phyloP scores from a whole-genome alignment of 2,329 filamentous ascomycete genomes.

The Verticillium isaacii region DNA sequence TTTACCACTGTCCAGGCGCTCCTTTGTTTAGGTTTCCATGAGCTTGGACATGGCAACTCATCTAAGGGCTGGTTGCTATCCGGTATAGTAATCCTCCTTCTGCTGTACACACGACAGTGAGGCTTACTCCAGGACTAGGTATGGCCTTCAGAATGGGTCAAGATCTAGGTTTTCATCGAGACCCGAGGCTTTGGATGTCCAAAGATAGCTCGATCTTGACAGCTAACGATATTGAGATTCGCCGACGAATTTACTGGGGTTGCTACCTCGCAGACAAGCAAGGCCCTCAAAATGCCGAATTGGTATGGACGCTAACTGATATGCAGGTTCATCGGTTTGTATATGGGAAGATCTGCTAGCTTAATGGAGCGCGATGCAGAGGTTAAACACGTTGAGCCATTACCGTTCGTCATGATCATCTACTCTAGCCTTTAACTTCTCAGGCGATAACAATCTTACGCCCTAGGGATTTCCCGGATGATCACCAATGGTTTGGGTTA shows the following conservation, averaged over 20 bases:
- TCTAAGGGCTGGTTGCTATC: conserved; percentile 21
- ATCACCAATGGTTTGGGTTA: background rate
- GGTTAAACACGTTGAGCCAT: conserved; percentile 1
- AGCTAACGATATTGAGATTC: conserved; percentile 17
- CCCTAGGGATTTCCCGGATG: background rate
- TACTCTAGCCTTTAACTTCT: background rate
- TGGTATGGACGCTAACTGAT: too few relatives aligned
- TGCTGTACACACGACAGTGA: too few relatives aligned
- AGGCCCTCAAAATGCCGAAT: too few relatives aligned
- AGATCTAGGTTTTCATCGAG: conserved; percentile 22
- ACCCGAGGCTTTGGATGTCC: conserved; percentile 15
- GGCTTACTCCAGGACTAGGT: conserved; percentile 6
- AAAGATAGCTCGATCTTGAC: conserved; percentile 13
- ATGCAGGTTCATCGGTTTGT: background rate
- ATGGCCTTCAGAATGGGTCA: conserved; percentile 26
- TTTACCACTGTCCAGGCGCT: conserved; percentile 20
- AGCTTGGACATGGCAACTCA: conserved; percentile 19
- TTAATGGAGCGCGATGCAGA: conserved; percentile 9
- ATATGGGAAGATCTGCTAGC: conserved; percentile 6
- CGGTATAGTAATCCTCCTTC: conserved; percentile 3
- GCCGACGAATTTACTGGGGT: conserved; percentile 23
- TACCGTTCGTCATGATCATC: background rate
- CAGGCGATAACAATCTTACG: too few relatives aligned
- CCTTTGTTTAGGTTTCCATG: conserved; percentile 20
- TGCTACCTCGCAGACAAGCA: conserved; percentile 21